phyloP scores from a whole-genome alignment of 345 rosid species.

The Firmiana major region DNA sequence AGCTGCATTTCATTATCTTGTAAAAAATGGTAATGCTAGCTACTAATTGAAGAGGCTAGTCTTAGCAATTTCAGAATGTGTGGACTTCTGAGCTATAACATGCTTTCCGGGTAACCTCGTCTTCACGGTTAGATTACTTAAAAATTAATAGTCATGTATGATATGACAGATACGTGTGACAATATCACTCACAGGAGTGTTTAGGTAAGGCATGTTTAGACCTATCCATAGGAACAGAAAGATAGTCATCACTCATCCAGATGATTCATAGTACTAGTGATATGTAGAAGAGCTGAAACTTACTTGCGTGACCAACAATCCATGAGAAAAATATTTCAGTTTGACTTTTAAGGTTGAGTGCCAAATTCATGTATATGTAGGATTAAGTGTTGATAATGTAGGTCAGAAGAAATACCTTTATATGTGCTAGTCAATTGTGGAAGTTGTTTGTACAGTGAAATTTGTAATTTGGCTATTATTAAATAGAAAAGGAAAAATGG shows the following conservation, averaged over 20 bases:
- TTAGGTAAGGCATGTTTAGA: neutral
- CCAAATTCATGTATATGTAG: neutral
- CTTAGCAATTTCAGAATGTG: neutral
- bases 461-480: neutral
- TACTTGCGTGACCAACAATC: neutral
- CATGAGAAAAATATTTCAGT: neutral
- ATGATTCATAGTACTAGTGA: too few species aligned
- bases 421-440: neutral
- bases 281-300: neutral
- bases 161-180: neutral
- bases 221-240: neutral
- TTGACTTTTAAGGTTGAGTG: neutral
- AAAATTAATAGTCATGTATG: neutral
- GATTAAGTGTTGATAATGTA: neutral
- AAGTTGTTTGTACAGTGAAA: neutral
- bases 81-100: neutral
- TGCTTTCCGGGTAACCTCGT: neutral
- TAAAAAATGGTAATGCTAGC: neutral
- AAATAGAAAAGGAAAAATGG: neutral
- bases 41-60: neutral
- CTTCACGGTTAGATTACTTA: neutral
- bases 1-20: slow-evolving; percentile 14
- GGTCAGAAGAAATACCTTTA: neutral
- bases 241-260: neutral
- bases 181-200: neutral